Evolutionary conservation across 768 basidiomycete species (phyloP), one percentile per base, ranked within the genome.

Genomic region (Hygrocybe punicea): DNA sequence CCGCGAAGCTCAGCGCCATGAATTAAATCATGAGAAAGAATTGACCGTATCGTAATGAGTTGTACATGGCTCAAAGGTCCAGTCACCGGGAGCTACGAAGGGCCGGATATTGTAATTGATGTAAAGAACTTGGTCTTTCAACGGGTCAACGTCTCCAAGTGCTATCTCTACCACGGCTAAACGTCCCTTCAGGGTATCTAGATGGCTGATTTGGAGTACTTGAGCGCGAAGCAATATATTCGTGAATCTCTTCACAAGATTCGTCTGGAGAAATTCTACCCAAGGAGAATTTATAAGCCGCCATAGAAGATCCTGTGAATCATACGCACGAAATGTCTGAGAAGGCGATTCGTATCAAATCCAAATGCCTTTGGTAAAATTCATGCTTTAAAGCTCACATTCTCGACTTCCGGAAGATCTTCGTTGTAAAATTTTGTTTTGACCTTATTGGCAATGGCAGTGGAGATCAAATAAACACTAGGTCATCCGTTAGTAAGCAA

Each of bases 21-120:
- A 42, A 40, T 42, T 42, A 13, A 49, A 1, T 9, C 16, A 9
- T 44, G 49, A 42, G 4, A 24, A 45, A 50, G 40, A 40, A 69
- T 83, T 60, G 67, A 84, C 91, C 46, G 83, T 88, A 65, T 93
- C 91, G 67, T 93, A 93, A 61, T 88, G 84, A 53, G 73, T 81
- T 6, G 78, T 60, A 59, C 86, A 89, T 13, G 90, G 87, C 66
- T 93, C 90, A 63, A 92, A 93, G 42, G 59, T 69, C 85, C 83
- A 90, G 65, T 91, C 85, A 10, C 62, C 64, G 8, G 91, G 89
- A 10, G 79, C 69, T 29, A 71, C 74, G 67, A 92, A 93, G 2
- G 81, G 77, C 34, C 86, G 77, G 35, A 83, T 68, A 65, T 93
- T 93, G 64, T 86, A 77, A 55, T 86, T 78, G 25, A 91, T 81